Base-by-base conservation (phyloP, 2,329 filamentous ascomycete genomes). In the Nigrospora osmanthi region DNA sequence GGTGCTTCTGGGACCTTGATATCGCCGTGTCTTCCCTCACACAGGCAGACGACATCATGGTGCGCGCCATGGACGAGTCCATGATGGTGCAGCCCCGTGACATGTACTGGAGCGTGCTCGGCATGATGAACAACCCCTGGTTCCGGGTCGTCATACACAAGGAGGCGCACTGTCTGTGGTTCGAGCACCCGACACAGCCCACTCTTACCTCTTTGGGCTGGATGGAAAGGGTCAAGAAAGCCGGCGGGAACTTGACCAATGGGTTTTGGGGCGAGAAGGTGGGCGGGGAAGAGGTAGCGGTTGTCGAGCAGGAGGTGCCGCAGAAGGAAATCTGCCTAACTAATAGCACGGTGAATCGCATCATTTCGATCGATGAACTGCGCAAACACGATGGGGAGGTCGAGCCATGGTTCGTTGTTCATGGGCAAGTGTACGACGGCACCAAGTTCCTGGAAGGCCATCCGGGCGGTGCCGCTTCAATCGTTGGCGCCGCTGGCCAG, bases 61-160 rank as follows among this genome's bases (percentile, higher is more conserved):
- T 95, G 6, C 76, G 90, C 38, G 85, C 84, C 5, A 95, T 95
- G 89, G 90, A 96, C 54, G 90, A 95, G 52, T 78, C 83, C 44
- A 84, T 95, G 79, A 87, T 86, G 63, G 71, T 87, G 0, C 89
- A 95, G 60, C 90, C 90, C 5, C 76, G 87, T 49, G 90, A 96
- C 57, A 93, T 95, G 87, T 95, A 95, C 67, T 96, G 90, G 90
- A 89, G 81, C 48, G 89, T 95, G 2, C 69, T 95, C 35, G 89
- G 90, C 0, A 96, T 96, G 90, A 95, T 96, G 90, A 95, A 95
- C 66, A 95, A 95, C 55, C 87, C 88, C 0, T 96, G 90, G 90
- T 96, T 85, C 62, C 76, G 90, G 6, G 77, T 96, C 1, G 79
- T 82, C 2, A 85, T 96, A 44, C 78, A 80, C 43, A 82, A 81